Conservation (phyloP, 176 grass and related monocot species). For the Oryza brachyantha region DNA sequence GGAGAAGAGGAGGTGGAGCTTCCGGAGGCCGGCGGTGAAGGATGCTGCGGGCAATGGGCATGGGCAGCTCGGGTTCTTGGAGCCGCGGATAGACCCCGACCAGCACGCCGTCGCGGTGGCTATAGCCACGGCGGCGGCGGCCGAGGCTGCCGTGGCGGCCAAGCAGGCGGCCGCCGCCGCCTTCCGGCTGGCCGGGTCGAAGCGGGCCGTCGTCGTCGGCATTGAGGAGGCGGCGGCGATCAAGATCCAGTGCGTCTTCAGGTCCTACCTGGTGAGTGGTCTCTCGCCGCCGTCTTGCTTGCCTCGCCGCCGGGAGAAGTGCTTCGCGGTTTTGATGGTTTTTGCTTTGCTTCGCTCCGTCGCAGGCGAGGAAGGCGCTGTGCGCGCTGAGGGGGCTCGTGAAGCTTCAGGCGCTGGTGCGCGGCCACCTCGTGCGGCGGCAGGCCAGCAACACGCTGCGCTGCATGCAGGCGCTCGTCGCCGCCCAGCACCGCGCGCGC, state of each 20-base stretch:
- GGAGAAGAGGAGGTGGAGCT: constrained; percentile 88
- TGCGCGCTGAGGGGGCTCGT: constrained; percentile 75
- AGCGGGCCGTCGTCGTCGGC: constrained; percentile 34
- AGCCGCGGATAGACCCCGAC: constrained; percentile 41
- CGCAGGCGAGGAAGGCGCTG: constrained; percentile 89
- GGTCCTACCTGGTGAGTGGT: constrained; percentile 62
- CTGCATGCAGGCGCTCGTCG: constrained; percentile 82
- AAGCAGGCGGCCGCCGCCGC: constrained; percentile 51
- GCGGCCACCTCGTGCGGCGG: constrained; percentile 66
- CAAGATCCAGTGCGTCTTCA: constrained; percentile 82
- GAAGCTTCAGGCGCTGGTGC: constrained; percentile 84
- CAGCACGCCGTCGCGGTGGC: constrained; percentile 59
- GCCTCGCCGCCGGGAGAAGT: neutral
- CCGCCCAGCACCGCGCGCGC: constrained; percentile 55
- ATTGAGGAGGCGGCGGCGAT: constrained; percentile 68
- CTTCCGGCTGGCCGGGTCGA: constrained; percentile 43
- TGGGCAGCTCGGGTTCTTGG: constrained; percentile 36
- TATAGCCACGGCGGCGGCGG: constrained; percentile 51
- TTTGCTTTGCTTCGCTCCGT: neutral
- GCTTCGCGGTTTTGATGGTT: neutral
- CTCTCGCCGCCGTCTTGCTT: neutral
- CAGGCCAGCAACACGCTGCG: constrained; percentile 73
- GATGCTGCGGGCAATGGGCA: neutral
- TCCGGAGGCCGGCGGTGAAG: constrained; percentile 48
- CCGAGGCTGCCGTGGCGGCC: constrained; percentile 39